phyloP scores from a whole-genome alignment of 192 early-diverging fungal species.

The Coemansia aciculifera region DNA sequence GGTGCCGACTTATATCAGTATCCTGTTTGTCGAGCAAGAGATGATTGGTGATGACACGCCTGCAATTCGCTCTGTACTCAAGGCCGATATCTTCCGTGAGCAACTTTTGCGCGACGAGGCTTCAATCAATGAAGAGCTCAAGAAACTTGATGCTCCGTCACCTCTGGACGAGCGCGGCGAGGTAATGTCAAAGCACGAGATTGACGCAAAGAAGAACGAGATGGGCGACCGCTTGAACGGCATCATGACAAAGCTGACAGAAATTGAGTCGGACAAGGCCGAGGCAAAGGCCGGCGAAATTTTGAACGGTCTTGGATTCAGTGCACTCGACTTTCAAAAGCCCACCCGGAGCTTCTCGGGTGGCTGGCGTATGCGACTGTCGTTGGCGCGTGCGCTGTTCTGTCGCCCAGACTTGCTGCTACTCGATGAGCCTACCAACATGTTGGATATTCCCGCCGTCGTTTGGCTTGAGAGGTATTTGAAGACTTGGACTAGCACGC shows the following conservation, averaged over 20 bases:
- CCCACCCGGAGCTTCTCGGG: conserved; percentile 96
- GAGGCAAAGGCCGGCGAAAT: conserved; percentile 94
- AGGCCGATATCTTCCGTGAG: conserved; percentile 92
- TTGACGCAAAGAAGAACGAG: conserved; percentile 60
- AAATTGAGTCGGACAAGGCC: conserved; percentile 97
- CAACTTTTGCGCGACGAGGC: conserved; percentile 84
- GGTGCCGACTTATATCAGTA: conserved; percentile 87
- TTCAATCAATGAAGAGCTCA: conserved; percentile 59
- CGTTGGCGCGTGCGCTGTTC: conserved; percentile 95
- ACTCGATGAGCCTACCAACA: conserved; percentile 92
- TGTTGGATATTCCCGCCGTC: conserved; percentile 95
- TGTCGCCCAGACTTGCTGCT: conserved; percentile 88
- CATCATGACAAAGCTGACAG: conserved; percentile 81
- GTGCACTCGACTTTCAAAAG: conserved; percentile 68
- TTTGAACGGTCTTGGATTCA: conserved; percentile 95
- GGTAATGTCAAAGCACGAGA: conserved; percentile 56
- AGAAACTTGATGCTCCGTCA: conserved; percentile 34
- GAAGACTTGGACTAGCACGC: conserved; percentile 84
- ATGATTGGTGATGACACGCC: conserved; percentile 88
- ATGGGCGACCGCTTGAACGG: conserved; percentile 69
- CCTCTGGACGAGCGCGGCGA: conserved; percentile 54
- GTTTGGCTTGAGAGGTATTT: conserved; percentile 97
- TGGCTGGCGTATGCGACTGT: conserved; percentile 99
- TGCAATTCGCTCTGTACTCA: conserved; percentile 85
- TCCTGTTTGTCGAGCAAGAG: conserved; percentile 98